A percentile compares a stretch with the other conserved stretches of the same genome.
Evolutionary conservation across 331 rosid genomes (phyloP).

Genomic region (Stylosanthes scabra): DNA sequence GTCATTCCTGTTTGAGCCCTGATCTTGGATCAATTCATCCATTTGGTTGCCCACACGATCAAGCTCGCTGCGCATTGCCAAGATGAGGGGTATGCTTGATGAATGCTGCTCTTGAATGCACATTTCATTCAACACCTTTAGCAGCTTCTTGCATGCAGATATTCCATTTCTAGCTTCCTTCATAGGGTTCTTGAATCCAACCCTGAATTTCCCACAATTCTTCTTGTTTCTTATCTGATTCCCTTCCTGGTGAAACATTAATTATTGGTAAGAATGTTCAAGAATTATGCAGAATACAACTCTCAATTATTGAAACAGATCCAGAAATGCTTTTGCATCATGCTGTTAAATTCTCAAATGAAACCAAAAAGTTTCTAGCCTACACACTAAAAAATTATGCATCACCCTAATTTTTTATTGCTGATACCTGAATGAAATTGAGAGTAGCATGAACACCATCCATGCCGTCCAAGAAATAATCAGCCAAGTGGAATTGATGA

Average conservation of each 20-base stretch:
- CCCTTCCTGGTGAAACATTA: conserved; percentile 52
- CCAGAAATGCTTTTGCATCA: neutral
- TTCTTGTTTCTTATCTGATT: conserved; percentile 44
- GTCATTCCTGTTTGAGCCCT: conserved; percentile 54
- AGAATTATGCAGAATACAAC: neutral
- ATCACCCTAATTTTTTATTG: neutral
- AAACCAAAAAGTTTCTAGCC: neutral
- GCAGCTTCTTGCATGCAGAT: conserved; percentile 79
- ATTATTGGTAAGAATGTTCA: neutral
- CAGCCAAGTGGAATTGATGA: conserved; percentile 42
- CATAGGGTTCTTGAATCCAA: conserved; percentile 57
- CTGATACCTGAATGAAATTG: conserved; percentile 27
- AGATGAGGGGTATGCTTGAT: conserved; percentile 54
- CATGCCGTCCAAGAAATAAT: conserved; percentile 44
- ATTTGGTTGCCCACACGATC: conserved; percentile 65
- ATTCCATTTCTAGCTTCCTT: conserved; percentile 80
- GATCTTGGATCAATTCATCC: conserved; percentile 62
- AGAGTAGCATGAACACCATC: conserved; percentile 44
- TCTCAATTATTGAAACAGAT: conserved; percentile 1
- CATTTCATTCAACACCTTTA: conserved; percentile 70
- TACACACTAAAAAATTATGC: conserved; percentile 7
- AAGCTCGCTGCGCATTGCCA: conserved; percentile 75
- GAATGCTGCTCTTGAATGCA: conserved; percentile 62
- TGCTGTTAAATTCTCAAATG: neutral
- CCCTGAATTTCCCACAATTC: conserved; percentile 44